Evolutionary conservation across 2,329 filamentous ascomycete genomes (phyloP).

Genomic region (Penicillium sp.): DNA sequence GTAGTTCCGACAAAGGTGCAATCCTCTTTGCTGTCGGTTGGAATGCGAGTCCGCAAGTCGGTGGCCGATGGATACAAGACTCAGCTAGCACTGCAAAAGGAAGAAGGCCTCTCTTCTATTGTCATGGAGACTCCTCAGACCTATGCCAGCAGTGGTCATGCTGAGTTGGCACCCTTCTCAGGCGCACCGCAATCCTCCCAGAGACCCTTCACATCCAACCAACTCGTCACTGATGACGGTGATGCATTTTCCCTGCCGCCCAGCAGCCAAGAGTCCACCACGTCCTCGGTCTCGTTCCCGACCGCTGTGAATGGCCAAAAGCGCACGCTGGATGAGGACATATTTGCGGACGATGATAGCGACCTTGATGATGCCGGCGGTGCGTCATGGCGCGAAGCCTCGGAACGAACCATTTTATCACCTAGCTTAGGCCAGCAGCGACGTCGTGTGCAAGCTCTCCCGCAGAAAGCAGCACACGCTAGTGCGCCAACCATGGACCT

Average conservation of each 20-base stretch:
- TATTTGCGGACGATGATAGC: conserved; percentile 37
- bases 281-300: conserved; percentile 19
- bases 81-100: conserved; percentile 25
- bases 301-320: conserved; percentile 35
- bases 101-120: conserved; percentile 14
- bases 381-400: conserved; percentile 26
- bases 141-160: conserved; percentile 26
- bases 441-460: conserved; percentile 19
- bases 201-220: conserved; percentile 14
- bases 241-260: conserved; percentile 38
- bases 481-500: conserved; percentile 26
- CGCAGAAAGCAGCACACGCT: neutral
- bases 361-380: conserved; percentile 26
- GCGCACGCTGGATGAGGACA: conserved; percentile 41
- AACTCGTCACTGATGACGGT: conserved; percentile 32
- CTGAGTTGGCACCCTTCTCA: conserved; percentile 72
- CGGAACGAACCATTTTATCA: conserved; percentile 29
- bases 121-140: conserved; percentile 5
- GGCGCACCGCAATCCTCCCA: conserved; percentile 62
- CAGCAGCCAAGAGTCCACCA: conserved; percentile 36
- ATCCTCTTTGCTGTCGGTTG: conserved; percentile 78
- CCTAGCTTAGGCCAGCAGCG: conserved; percentile 30
- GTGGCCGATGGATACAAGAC: conserved; percentile 94
- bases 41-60: conserved; percentile 90
- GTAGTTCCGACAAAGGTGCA: conserved; percentile 62